Conservation (phyloP, 2,329 filamentous ascomycete genomes). For the Helminthosporium solani region DNA sequence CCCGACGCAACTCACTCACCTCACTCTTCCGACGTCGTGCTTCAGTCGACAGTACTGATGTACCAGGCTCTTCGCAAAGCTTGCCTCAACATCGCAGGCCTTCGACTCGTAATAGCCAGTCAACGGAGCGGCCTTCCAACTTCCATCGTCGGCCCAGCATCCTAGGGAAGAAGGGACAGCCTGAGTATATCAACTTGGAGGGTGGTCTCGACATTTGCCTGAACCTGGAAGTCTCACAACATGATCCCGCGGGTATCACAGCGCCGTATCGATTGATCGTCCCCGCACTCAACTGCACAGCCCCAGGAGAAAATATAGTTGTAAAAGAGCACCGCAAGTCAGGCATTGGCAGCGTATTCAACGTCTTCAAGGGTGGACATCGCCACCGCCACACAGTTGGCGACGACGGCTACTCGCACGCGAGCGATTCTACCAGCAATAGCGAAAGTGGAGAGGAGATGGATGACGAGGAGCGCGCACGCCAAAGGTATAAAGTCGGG, state of each 20-base stretch:
- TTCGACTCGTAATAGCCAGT: conserved; percentile 9
- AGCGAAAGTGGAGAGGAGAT: conserved; percentile 32
- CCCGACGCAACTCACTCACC: conserved; percentile 37
- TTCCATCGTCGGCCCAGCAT: conserved; percentile 50
- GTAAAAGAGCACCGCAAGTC: conserved; percentile 30
- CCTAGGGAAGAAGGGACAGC: conserved; percentile 42
- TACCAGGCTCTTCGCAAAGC: conserved; percentile 29
- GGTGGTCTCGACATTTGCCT: conserved; percentile 83
- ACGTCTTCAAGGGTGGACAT: conserved; percentile 25
- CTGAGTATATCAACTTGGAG: conserved; percentile 67
- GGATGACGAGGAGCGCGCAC: conserved; percentile 33
- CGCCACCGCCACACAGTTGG: conserved; percentile 27
- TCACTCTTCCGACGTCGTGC: conserved; percentile 37
- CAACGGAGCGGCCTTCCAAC: conserved; percentile 36
- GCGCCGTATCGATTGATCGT: conserved; percentile 84
- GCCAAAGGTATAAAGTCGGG: conserved; percentile 37
- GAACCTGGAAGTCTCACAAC: conserved; percentile 84
- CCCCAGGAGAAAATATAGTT: conserved; percentile 16
- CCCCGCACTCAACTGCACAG: conserved; percentile 63
- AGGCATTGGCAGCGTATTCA: conserved; percentile 26
- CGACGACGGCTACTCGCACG: conserved; percentile 36
- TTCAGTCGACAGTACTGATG: conserved; percentile 29
- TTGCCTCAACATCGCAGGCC: conserved; percentile 19
- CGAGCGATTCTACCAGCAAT: conserved; percentile 19
- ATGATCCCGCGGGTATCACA: conserved; percentile 85